Percentiles rank a stretch among this genome's conserved stretches.
Conservation (phyloP, 2,329 filamentous ascomycete species). For the Aspergillus latus region DNA sequence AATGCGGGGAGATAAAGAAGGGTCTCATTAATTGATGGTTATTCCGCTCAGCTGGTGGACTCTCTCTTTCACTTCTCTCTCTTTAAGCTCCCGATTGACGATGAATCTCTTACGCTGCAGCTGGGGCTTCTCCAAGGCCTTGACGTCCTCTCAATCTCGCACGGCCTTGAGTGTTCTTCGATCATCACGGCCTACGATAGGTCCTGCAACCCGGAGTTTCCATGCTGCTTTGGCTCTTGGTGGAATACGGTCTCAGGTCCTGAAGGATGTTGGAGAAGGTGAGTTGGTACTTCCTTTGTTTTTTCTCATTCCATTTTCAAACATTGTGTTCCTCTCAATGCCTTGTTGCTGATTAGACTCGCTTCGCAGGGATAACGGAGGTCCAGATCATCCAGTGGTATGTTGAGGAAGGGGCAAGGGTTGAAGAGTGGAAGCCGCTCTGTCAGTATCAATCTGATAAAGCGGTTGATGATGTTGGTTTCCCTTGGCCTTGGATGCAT, state of each 20-base stretch:
- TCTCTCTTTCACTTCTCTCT: conserved; percentile 1
- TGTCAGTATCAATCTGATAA: conserved; percentile 99
- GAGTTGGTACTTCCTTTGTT: conserved; percentile 8
- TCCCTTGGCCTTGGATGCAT: conserved; percentile 3
- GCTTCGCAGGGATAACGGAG: conserved; percentile 80
- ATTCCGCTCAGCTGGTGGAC: conserved; percentile 5
- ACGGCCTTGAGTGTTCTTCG: conserved; percentile 29
- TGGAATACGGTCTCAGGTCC: conserved; percentile 40
- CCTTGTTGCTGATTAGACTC: conserved; percentile 20
- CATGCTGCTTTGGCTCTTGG: conserved; percentile 35
- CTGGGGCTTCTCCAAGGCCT: conserved; percentile 29
- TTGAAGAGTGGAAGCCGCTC: conserved; percentile 96
- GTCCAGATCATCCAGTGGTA: conserved; percentile 99
- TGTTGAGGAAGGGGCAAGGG: conserved; percentile 88
- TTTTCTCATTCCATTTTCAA: background rate
- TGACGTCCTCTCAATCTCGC: conserved; percentile 26
- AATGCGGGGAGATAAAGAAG: conserved; percentile 18
- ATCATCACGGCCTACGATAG: conserved; percentile 20
- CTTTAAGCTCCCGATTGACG: conserved; percentile 7
- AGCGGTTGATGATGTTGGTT: conserved; percentile 62
- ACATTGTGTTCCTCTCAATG: background rate
- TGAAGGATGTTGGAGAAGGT: conserved; percentile 48
- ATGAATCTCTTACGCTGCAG: conserved; percentile 36
- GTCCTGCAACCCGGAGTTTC: conserved; percentile 34
- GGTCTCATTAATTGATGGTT: background rate